Evolutionary conservation across 805 yeast genomes (phyloP).

Genomic region (Saccharomycopsis sp.): DNA sequence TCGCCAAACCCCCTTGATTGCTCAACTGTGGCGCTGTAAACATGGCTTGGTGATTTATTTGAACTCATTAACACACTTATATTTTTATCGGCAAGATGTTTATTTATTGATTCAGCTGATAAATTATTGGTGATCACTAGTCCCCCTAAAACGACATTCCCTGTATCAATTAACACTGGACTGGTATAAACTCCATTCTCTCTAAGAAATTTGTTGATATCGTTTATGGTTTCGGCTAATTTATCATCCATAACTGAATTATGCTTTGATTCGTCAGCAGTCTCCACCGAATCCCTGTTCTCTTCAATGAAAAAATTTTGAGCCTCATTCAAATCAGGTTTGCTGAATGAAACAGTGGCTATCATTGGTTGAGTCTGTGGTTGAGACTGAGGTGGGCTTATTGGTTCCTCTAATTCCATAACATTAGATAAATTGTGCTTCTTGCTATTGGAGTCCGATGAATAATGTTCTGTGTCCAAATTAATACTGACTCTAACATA

Average conservation of each 20-base stretch:
- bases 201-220: conserved; percentile 17
- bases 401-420: conserved; percentile 10
- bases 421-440: neutral
- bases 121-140: conserved; percentile 15
- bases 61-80: conserved; percentile 3
- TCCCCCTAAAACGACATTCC: conserved; percentile 18
- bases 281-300: neutral
- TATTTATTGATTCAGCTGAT: conserved; percentile 14
- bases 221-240: conserved; percentile 20
- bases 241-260: conserved; percentile 5
- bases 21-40: neutral
- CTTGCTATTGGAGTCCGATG: neutral
- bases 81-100: conserved; percentile 12
- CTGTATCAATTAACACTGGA: conserved; percentile 18
- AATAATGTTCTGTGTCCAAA: conserved; percentile 12
- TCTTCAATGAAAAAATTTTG: neutral
- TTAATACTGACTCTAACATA: conserved; percentile 18
- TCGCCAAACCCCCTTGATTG: conserved; percentile 1
- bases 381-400: too few species aligned
- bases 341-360: conserved; percentile 3
- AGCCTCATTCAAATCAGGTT: neutral
- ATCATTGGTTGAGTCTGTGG: too few species aligned
- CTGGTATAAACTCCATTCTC: conserved; percentile 21
- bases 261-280: neutral
- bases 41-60: conserved; percentile 4